Evolutionary conservation across 225 moss, liverwort and hornwort genomes (phyloP), one percentile per base, ranked within the genome.

Genomic region (Pleurozium schreberi): DNA sequence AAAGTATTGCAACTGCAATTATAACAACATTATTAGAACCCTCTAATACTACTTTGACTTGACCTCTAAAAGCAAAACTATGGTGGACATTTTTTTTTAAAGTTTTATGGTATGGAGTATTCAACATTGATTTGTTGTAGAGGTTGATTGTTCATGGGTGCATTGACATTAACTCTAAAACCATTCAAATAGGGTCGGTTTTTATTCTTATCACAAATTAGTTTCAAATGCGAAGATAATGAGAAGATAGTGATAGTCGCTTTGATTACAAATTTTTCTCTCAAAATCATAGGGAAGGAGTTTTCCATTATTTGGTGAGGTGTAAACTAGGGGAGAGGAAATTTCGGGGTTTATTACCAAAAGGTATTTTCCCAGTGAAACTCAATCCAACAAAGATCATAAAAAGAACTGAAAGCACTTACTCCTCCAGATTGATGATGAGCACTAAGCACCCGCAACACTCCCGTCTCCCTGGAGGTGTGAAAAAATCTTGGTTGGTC

Each of bases 391-490:
- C 8, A 16, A n/a, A 25, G 55, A 78, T 55, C 5, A 16, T 15
- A 28, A 73, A 57, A 26, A 15, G 45, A 69, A 57, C n/a, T n/a
- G n/a, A 9, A 18, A 57, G 31, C 78, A 83, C 69, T 85, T 92
- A 97, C 96, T 89, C 96, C 97, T 79, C 96, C 96, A 49, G 95
- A 97, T 84, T 97, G 96, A 91, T 95, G 96, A 86, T 95, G 95
- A 55, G 93, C 94, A 89, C 96, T 96, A 23, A 97, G 91, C 67
- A 96, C 97, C 88, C 92, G 93, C 91, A 95, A 90, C 86, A 86
- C 89, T 38, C 90, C 94, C 4, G 92, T 89, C 86, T 96, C 95
- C 84, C 96, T 97, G 89, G 53, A 66, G n/a, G 6, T 45, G 38
- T 45, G 14, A 18, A 60, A n/a, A 80, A 69, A 28, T 7, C 12